Evolutionary conservation across 805 yeast genomes (phyloP), one percentile per base, ranked within the genome.

Genomic region (Myxozyma kluyveri): DNA sequence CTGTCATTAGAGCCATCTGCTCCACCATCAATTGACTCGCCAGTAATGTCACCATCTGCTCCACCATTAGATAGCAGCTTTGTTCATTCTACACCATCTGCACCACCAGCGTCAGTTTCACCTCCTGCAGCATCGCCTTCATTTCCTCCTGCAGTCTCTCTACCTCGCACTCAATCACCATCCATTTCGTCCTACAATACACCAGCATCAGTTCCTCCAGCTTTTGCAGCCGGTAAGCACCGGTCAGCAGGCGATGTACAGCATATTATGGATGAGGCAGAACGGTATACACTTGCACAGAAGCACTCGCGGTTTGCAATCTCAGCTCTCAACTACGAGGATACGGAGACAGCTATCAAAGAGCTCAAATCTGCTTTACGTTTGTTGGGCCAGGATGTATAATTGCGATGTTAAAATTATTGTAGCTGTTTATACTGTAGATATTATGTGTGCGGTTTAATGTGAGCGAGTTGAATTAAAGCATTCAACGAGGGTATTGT

Each of bases 301-400:
- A 83, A 83, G 61, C 83, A 79, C 54, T 84, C 88, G 52, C 79
- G 77, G 59, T 84, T 78, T 63, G 89, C 88, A n/a, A 75, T 82
- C 9, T 82, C 87, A 9, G 88, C 90, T 0, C 72, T 84, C 32
- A 81, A 80, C 63, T 84, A 82, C 63, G 90, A 84, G 60, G 90
- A 84, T 55, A 66, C 75, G 5, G 68, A 61, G n/a, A 84, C 89
- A 0, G 90, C 89, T 2, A 73, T 80, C 44, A 61, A 61, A 6
- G 85, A 83, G 65, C 69, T 83, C 31, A 61, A 68, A 27, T 65
- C 71, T 36, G 85, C 86, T 0, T 65, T 83, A 18, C 23, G 39
- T 24, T 12, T 51, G 2, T 33, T 54, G 31, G 59, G 59, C 12
- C 53, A 54, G 44, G 29, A 36, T 41, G 46, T 46, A 18, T 39